Conservation (phyloP, 208 protist genomes). For the Perkinsela sp. region DNA sequence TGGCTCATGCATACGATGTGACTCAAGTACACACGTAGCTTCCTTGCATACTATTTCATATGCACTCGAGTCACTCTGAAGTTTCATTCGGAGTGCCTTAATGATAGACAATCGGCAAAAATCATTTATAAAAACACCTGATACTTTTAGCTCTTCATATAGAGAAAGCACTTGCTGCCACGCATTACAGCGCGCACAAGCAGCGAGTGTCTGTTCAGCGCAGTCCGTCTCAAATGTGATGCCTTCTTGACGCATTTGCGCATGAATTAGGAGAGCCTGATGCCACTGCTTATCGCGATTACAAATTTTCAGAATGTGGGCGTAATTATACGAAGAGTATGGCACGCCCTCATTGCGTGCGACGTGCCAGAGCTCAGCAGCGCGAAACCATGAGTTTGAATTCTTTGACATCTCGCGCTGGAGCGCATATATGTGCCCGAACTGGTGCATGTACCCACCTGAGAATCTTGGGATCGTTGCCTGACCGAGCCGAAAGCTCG, state of each 20-base stretch:
- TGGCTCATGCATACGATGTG: too few species aligned
- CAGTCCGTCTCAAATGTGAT: background rate
- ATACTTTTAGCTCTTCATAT: background rate
- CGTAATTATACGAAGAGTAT: conserved; percentile 30
- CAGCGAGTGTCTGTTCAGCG: background rate
- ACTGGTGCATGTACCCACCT: conserved; percentile 65
- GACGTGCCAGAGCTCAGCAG: conserved; percentile 42
- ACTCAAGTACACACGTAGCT: too few species aligned
- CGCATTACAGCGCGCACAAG: background rate
- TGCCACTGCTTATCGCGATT: background rate
- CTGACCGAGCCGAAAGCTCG: conserved; percentile 13
- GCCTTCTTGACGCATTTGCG: background rate
- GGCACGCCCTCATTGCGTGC: conserved; percentile 40
- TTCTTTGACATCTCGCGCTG: conserved; percentile 43
- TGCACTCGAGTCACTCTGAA: too few species aligned
- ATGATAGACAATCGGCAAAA: background rate
- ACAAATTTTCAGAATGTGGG: conserved; percentile 13
- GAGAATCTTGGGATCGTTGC: conserved; percentile 33
- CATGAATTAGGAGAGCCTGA: background rate
- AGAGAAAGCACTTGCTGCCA: background rate
- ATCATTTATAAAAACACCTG: background rate
- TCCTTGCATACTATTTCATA: too few species aligned
- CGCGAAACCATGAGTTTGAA: conserved; percentile 37
- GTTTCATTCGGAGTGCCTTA: too few species aligned
- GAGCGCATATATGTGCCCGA: conserved; percentile 51